These are phyloP conservation scores for Malassezia cuniculi DNA, from an alignment of 1,284 basidiomycete species.

Conservation along the genomic window DNA sequence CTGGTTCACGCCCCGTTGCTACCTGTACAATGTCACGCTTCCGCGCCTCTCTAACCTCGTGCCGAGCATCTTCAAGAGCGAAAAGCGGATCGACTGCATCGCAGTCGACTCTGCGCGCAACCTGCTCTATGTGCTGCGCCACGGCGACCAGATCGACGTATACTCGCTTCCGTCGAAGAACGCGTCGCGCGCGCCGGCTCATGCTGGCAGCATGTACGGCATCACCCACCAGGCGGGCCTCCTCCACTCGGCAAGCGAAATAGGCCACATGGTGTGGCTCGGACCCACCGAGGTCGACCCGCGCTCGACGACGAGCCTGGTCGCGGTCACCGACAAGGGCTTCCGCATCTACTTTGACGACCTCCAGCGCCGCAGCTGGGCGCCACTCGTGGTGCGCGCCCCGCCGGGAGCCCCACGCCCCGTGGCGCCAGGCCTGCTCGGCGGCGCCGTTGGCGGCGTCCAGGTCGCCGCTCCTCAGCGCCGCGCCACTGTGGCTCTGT, in stretches of 20 bases:
- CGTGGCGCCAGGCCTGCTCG: neutral
- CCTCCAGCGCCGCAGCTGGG: conserved; percentile 25
- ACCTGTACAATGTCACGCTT: conserved; percentile 60
- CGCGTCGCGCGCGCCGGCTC: conserved; percentile 28
- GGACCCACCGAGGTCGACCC: conserved; percentile 23
- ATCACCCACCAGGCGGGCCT: conserved; percentile 35
- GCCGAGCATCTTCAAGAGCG: conserved; percentile 48
- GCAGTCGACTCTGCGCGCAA: conserved; percentile 31
- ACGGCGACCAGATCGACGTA: conserved; percentile 36
- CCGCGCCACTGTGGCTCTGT: conserved; percentile 8
- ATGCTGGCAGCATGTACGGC: conserved; percentile 30
- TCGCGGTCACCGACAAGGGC: conserved; percentile 40
- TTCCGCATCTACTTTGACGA: conserved; percentile 40
- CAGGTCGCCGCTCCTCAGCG: neutral
- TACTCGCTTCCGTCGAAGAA: conserved; percentile 28
- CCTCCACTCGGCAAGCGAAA: conserved; percentile 29
- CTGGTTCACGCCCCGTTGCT: conserved; percentile 70
- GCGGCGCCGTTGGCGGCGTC: neutral
- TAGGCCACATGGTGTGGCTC: conserved; percentile 33
- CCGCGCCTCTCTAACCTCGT: conserved; percentile 39
- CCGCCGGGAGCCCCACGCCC: conserved; percentile 4
- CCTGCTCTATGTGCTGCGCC: conserved; percentile 35
- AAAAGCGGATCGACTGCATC: conserved; percentile 48
- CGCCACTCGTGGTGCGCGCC: conserved; percentile 13
- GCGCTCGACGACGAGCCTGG: conserved; percentile 24